Conservation (phyloP, 805 yeast genomes). For the Candida ipomoeae region DNA sequence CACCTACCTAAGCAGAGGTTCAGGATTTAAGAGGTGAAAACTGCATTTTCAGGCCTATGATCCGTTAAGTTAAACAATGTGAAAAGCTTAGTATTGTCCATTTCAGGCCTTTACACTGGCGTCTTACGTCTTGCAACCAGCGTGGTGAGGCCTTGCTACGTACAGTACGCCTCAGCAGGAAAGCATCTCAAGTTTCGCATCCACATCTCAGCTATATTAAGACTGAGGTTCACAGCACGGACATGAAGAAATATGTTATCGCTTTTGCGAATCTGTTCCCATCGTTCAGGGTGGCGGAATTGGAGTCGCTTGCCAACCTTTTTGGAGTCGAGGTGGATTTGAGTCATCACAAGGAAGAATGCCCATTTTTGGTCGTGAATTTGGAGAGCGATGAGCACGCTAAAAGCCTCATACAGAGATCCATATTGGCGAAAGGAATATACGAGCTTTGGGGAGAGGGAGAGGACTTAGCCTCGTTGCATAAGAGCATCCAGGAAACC, state of each 20-base stretch:
- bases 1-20: no score
- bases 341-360: conserved; percentile 48
- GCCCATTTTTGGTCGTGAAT: conserved; percentile 69
- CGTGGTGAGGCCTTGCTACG: conserved; percentile 9
- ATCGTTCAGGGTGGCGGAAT: conserved; percentile 73
- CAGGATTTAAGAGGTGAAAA: no score
- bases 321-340: conserved; percentile 56
- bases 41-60: no score
- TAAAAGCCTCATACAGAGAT: conserved; percentile 52
- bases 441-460: conserved; percentile 88
- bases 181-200: conserved; percentile 4
- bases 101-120: not conserved
- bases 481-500: conserved; percentile 39
- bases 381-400: conserved; percentile 70
- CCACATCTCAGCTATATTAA: not conserved
- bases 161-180: conserved; percentile 1
- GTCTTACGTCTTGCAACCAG: not conserved
- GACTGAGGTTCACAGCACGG: not conserved
- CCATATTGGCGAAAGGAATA: conserved; percentile 68
- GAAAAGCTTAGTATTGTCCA: not conserved
- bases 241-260: conserved; percentile 62
- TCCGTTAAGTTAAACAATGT: no score
- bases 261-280: conserved; percentile 83
- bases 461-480: conserved; percentile 49
- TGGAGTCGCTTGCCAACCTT: conserved; percentile 76